Base-by-base conservation (phyloP, 2,329 filamentous ascomycete genomes). In the Curvularia lunata region DNA sequence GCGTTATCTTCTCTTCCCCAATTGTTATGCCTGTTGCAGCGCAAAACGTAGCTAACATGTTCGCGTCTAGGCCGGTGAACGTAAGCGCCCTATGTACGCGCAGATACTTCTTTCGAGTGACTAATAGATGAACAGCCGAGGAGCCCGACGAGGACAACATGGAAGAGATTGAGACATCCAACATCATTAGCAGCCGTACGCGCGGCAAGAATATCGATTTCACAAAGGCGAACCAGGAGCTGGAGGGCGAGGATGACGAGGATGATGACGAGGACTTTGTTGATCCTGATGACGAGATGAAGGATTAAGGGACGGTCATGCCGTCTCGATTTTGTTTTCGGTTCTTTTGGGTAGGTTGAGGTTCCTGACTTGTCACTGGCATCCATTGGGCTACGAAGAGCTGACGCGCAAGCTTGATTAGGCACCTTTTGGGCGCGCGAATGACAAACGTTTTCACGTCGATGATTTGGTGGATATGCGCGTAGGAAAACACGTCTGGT, bases 191-290 rank as follows among this genome's bases (percentile, higher is more conserved):
- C 58, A 85, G 84, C 64, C 94, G 95, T 78, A 98, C 94, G 63
- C 94, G 94, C 73, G 93, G 93, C 75, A 91, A 91, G 79, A 85
- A 88, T 73, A 97, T 98, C 76, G 91, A 98, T 84, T 98, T 91
- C 80, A 90, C 90, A 72, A 92, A 96, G 82, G 93, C 93, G 19
- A 92, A 91, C 25, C 84, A 90, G 79, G 88, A 96, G 78, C 85
- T 90, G 69, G 87, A 86, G 46, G 86, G 83, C 63, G 86, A 87
- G n/a, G 88, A 91, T 7, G 90, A 93, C 5, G 90, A 91, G 13
- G 88, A 94, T 28, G 91, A 95, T 0, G 90, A 91, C 58, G 89
- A 85, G 23, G 81, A 82, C 66, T 89, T 89, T 75, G 81, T 88
- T 73, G 86, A 86, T 49, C 76, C 84, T 38, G 84, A 85, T 60